Evolutionary conservation across 148 eudicot species (phyloP).

Genomic region (Rhododendron henanense): DNA sequence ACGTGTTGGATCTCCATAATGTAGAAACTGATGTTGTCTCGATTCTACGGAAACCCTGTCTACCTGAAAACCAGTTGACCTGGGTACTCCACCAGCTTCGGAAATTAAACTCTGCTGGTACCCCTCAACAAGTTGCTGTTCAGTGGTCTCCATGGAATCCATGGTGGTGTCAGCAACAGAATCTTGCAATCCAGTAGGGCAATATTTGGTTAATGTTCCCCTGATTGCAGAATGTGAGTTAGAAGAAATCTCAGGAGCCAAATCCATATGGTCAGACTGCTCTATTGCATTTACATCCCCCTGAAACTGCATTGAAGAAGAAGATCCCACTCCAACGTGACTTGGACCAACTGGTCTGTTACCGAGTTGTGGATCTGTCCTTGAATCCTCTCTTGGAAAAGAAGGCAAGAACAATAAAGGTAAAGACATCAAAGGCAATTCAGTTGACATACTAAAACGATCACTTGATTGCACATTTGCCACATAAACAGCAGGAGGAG

Average conservation of each 20-base stretch:
- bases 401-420: conserved; percentile 15
- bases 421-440: conserved; percentile 22
- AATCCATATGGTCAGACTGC: conserved; percentile 16
- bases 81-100: conserved; percentile 1
- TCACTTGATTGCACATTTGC: conserved; percentile 14
- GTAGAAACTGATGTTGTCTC: conserved; percentile 13
- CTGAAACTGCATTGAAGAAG: conserved; percentile 17
- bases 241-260: conserved; percentile 11
- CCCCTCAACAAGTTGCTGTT: conserved; percentile 11
- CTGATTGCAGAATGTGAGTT: conserved; percentile 4
- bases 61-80: conserved; percentile 8
- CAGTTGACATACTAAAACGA: conserved; percentile 21
- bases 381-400: conserved; percentile 12
- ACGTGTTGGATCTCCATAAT: conserved; percentile 16
- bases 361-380: conserved; percentile 14
- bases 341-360: conserved; percentile 12
- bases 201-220: conserved; percentile 11
- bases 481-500: conserved; percentile 25
- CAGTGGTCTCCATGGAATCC: conserved; percentile 10
- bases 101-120: conserved; percentile 6
- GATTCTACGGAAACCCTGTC: conserved; percentile 2
- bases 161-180: conserved; percentile 15
- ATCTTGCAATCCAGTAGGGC: background rate
- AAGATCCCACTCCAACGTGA: conserved; percentile 14
- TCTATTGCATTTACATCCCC: conserved; percentile 9